Percentiles rank a stretch among this genome's conserved stretches.
Conservation (phyloP, 2,329 filamentous ascomycete genomes). For the Magnaporthales sp. region DNA sequence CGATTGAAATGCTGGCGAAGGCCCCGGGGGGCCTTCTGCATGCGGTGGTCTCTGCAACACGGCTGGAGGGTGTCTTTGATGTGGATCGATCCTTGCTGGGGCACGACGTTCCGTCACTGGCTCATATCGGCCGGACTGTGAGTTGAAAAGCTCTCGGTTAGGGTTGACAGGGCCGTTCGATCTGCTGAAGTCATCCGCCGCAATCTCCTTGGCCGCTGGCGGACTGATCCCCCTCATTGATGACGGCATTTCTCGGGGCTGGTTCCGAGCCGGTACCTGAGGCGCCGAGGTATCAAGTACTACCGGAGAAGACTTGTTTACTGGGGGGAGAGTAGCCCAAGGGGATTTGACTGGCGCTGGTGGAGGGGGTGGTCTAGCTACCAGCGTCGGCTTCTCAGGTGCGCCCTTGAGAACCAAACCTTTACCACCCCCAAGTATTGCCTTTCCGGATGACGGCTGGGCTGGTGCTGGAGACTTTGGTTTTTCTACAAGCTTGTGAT, state of each 20-base stretch:
- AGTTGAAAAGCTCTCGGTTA: slow-evolving; percentile 80
- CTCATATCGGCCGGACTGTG: slow-evolving; percentile 89
- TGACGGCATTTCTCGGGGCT: slow-evolving; percentile 4
- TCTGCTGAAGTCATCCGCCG: slow-evolving; percentile 87
- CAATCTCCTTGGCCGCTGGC: slow-evolving; percentile 69
- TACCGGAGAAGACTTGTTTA: slow-evolving; percentile 70
- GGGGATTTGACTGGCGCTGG: slow-evolving; percentile 76
- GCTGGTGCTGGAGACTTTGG: slow-evolving; percentile 32
- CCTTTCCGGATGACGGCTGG: slow-evolving; percentile 32
- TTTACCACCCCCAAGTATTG: slow-evolving; percentile 44
- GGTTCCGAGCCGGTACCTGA: slow-evolving; percentile 31
- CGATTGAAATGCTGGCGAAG: slow-evolving; percentile 80
- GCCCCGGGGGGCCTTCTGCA: slow-evolving; percentile 57
- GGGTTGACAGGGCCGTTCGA: slow-evolving; percentile 51
- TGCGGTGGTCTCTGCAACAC: slow-evolving; percentile 67
- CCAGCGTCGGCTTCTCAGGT: slow-evolving; percentile 62
- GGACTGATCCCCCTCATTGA: slow-evolving; percentile 41
- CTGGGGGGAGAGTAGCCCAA: slow-evolving; percentile 79
- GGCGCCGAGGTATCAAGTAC: slow-evolving; percentile 43
- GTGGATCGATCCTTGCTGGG: slow-evolving; percentile 57
- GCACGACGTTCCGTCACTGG: slow-evolving; percentile 73
- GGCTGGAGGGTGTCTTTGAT: slow-evolving; percentile 58
- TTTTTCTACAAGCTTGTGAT: slow-evolving; percentile 29
- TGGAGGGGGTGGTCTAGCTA: slow-evolving; percentile 60
- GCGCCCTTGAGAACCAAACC: slow-evolving; percentile 58